Percentiles rank a stretch among this genome's conserved stretches.
phyloP scores from a whole-genome alignment of 192 early-diverging fungal species.

The Coemansia sp. region DNA sequence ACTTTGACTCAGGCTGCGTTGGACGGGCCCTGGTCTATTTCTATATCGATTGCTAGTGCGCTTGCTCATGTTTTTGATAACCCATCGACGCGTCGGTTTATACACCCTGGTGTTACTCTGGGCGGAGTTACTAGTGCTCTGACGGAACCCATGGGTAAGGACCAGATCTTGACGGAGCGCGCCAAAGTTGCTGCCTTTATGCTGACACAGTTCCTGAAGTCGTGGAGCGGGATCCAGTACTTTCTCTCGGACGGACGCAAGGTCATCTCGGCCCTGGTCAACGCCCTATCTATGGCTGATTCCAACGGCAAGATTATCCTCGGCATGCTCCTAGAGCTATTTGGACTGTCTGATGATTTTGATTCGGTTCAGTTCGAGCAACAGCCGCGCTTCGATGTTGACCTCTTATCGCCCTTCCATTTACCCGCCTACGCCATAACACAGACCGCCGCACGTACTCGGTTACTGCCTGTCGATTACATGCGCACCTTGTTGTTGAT shows the following conservation, averaged over 20 bases:
- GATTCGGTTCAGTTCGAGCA: slow-evolving; percentile 54
- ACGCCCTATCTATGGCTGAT: slow-evolving; percentile 44
- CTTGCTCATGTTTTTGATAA: slow-evolving; percentile 45
- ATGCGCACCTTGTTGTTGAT: slow-evolving; percentile 56
- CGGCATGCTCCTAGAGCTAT: slow-evolving; percentile 56
- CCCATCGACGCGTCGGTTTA: slow-evolving; percentile 35
- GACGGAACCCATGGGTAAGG: slow-evolving; percentile 42
- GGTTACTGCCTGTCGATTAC: slow-evolving; percentile 48
- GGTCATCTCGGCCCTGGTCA: slow-evolving; percentile 30
- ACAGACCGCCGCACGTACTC: slow-evolving; percentile 33
- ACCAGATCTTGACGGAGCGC: slow-evolving; percentile 46
- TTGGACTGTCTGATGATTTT: slow-evolving; percentile 54
- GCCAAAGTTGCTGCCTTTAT: slow-evolving; percentile 53
- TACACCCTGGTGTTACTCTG: slow-evolving; percentile 40
- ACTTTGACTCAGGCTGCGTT: slow-evolving; percentile 47
- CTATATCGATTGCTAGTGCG: slow-evolving; percentile 41
- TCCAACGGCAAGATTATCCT: slow-evolving; percentile 50
- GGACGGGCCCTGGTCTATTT: slow-evolving; percentile 56
- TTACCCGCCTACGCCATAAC: slow-evolving; percentile 39
- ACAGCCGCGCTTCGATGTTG: slow-evolving; percentile 53
- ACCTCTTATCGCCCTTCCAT: slow-evolving; percentile 45
- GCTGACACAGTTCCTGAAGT: slow-evolving; percentile 56
- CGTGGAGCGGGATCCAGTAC: slow-evolving; percentile 59
- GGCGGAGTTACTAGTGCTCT: slow-evolving; percentile 50
- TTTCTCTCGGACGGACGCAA: slow-evolving; percentile 48